A percentile compares a stretch with the other conserved stretches of the same genome.
Conservation (phyloP, 768 basidiomycete species). For the Paxillus ammoniavirescens region DNA sequence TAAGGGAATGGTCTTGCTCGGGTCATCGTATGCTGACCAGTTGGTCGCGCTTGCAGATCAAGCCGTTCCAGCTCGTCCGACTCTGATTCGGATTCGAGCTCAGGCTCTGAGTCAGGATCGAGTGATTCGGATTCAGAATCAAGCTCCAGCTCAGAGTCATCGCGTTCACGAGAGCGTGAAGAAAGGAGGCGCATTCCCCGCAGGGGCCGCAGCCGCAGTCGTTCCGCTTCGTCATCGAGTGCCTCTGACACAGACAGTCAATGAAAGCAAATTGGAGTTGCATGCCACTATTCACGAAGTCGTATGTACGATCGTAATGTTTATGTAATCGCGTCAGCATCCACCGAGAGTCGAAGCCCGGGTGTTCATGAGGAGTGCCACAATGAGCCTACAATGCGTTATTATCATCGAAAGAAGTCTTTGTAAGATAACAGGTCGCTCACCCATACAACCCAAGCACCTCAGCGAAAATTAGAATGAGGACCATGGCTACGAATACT, state of each 20-base stretch:
- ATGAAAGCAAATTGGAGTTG: constrained; percentile 12
- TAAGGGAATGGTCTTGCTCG: constrained; percentile 33
- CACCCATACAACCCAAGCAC: constrained; percentile 88
- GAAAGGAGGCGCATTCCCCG: constrained; percentile 39
- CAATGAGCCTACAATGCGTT: constrained; percentile 57
- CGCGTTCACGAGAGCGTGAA: constrained; percentile 43
- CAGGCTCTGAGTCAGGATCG: constrained; percentile 39
- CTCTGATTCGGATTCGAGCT: constrained; percentile 31
- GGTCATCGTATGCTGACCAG: neutral
- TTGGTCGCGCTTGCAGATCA: constrained; percentile 26
- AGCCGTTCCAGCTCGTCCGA: constrained; percentile 30
- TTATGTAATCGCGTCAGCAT: constrained; percentile 17
- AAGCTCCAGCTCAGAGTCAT: constrained; percentile 38
- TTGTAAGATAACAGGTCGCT: constrained; percentile 22
- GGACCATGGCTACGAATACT: constrained; percentile 94
- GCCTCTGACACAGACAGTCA: constrained; percentile 14
- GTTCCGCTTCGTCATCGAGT: constrained; percentile 21
- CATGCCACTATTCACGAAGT: constrained; percentile 5
- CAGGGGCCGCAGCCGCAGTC: constrained; percentile 18
- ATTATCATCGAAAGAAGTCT: neutral
- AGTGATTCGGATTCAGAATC: constrained; percentile 39
- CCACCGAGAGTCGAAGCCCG: constrained; percentile 46
- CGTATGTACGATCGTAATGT: constrained; percentile 13
- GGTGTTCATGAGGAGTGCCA: constrained; percentile 91
- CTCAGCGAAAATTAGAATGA: constrained; percentile 91